These are phyloP conservation scores for Dalbergia cultrata DNA, from an alignment of 306 rosid species.

Conservation along the genomic window DNA sequence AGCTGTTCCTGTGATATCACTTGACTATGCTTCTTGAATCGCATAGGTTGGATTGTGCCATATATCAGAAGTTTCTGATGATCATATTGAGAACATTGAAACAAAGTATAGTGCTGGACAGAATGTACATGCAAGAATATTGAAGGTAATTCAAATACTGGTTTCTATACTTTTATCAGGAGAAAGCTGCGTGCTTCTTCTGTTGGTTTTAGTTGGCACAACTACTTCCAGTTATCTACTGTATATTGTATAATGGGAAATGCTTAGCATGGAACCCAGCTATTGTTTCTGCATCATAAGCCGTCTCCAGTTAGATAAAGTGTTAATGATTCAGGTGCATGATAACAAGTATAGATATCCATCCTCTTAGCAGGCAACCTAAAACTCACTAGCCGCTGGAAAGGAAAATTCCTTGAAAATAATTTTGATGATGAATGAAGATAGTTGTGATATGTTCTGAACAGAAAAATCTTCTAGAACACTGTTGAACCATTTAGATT, in stretches of 20 bases:
- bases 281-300: conserved; percentile 2
- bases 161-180: background rate
- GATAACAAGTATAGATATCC: background rate
- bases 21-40: conserved; percentile 34
- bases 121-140: conserved; percentile 75
- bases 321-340: conserved; percentile 6
- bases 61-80: conserved; percentile 81
- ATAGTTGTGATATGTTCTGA: conserved; percentile 19
- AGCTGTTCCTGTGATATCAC: conserved; percentile 32
- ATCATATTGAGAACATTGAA: conserved; percentile 65
- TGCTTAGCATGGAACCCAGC: background rate
- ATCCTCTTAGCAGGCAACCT: background rate
- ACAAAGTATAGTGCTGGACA: conserved; percentile 76
- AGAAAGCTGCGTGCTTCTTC: background rate
- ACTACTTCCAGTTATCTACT: background rate
- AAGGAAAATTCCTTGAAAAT: conserved; percentile 16
- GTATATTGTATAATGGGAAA: background rate
- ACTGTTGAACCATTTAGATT: background rate
- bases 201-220: background rate
- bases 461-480: background rate
- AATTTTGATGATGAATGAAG: background rate
- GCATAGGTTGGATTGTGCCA: conserved; percentile 94
- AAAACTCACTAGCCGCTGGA: conserved; percentile 1
- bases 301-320: background rate
- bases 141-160: conserved; percentile 68